A percentile compares a stretch with the other conserved stretches of the same genome.
These are phyloP conservation scores for Candida stauntonica DNA, from an alignment of 805 yeast genomes.

Conservation along the genomic window DNA sequence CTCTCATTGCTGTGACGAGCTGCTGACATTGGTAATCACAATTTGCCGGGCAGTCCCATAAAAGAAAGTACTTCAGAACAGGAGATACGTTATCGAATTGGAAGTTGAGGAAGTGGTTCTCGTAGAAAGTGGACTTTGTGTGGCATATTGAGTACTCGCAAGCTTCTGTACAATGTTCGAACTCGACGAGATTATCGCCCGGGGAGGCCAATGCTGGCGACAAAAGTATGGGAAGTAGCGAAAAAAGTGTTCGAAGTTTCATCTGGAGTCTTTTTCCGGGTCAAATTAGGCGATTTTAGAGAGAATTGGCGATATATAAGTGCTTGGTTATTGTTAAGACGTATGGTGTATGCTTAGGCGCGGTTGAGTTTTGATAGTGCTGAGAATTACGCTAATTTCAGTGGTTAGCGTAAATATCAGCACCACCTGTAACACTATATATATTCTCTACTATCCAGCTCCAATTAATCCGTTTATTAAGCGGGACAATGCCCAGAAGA, in stretches of 20 bases:
- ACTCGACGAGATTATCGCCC: constrained; percentile 16
- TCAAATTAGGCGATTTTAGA: no score
- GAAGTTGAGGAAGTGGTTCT: constrained; percentile 8
- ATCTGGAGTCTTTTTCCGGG: no score
- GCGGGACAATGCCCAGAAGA: no score
- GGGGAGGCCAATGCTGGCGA: constrained; percentile 6
- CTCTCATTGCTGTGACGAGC: constrained; percentile 55
- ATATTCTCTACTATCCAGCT: no score
- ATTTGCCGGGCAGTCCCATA: constrained; percentile 73
- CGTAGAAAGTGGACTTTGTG: constrained; percentile 5
- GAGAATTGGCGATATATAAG: no score
- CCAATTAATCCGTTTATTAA: no score
- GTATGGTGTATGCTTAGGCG: no score
- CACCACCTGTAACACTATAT: not conserved
- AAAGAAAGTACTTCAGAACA: constrained; percentile 36
- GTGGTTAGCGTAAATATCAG: constrained; percentile 1
- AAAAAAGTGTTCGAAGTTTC: not conserved
- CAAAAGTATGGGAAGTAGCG: not conserved
- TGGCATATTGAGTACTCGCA: constrained; percentile 12
- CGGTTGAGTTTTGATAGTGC: constrained; percentile 2
- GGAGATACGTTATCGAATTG: constrained; percentile 9
- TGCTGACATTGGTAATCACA: constrained; percentile 96
- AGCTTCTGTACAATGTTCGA: constrained; percentile 13
- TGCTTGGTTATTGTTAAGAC: no score
- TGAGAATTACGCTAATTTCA: constrained; percentile 1